Percentiles rank a stretch among this genome's conserved stretches.
Evolutionary conservation across 1,284 basidiomycete species (phyloP).

Genomic region (Ceratobasidium sp.): DNA sequence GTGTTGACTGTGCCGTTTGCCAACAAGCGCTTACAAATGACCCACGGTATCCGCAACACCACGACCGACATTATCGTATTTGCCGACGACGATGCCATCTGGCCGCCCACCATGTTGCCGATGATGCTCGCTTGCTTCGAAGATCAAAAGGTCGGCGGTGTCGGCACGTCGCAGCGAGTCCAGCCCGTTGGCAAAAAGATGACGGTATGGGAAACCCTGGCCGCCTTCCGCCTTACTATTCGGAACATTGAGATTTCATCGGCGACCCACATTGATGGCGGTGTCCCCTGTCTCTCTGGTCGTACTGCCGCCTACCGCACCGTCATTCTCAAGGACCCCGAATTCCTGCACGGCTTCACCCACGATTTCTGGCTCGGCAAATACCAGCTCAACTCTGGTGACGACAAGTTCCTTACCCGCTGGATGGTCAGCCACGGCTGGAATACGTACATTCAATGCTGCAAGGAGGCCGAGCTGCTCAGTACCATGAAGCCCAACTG

Average conservation of each 20-base stretch:
- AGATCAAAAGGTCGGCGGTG: conserved; percentile 89
- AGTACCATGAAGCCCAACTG: conserved; percentile 96
- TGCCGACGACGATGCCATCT: conserved; percentile 92
- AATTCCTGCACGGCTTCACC: conserved; percentile 88
- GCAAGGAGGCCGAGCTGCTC: conserved; percentile 85
- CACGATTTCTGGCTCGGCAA: conserved; percentile 91
- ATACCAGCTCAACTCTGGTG: conserved; percentile 89
- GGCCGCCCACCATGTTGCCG: conserved; percentile 85
- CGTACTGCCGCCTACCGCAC: conserved; percentile 91
- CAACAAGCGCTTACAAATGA: conserved; percentile 92
- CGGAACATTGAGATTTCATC: conserved; percentile 90
- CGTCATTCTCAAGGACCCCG: conserved; percentile 90
- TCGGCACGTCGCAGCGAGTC: conserved; percentile 87
- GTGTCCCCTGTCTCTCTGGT: conserved; percentile 87
- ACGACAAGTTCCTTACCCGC: conserved; percentile 92
- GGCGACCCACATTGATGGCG: conserved; percentile 89
- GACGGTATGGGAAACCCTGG: conserved; percentile 93
- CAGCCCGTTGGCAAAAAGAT: conserved; percentile 75
- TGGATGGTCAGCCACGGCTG: conserved; percentile 96
- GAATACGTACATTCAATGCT: conserved; percentile 90
- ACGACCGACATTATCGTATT: conserved; percentile 95
- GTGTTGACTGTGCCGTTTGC: conserved; percentile 90
- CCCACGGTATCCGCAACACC: conserved; percentile 84
- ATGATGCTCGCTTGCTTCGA: conserved; percentile 89
- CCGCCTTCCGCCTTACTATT: conserved; percentile 87